phyloP scores from a whole-genome alignment of 805 yeast species.

The Metschnikowia bowlesiae region DNA sequence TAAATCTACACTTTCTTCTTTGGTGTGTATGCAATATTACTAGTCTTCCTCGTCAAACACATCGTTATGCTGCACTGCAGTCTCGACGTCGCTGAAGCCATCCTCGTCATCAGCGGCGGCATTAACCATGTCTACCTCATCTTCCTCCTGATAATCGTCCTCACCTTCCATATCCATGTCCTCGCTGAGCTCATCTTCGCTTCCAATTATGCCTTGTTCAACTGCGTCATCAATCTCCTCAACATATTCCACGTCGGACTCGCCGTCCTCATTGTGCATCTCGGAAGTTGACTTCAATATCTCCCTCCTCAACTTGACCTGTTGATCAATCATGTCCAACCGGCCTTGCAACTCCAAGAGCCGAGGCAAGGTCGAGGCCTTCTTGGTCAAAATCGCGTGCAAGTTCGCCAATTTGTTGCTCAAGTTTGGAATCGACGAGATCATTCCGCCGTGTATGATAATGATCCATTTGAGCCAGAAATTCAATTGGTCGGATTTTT shows the following conservation, averaged over 20 bases:
- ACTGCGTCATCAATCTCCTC: constrained; percentile 63
- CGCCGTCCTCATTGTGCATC: constrained; percentile 29
- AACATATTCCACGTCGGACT: constrained; percentile 60
- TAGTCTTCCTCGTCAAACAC: constrained; percentile 12
- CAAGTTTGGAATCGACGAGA: constrained; percentile 44
- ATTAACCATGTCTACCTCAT: constrained; percentile 1
- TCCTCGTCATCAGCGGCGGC: constrained; percentile 13
- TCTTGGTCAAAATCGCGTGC: constrained; percentile 45
- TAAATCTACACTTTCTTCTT: background rate
- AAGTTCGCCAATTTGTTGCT: constrained; percentile 39
- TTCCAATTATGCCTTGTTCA: constrained; percentile 15
- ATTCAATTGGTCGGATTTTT: constrained; percentile 46
- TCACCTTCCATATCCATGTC: constrained; percentile 9
- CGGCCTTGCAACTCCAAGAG: constrained; percentile 50
- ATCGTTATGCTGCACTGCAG: constrained; percentile 15
- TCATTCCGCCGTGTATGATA: constrained; percentile 50
- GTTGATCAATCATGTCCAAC: constrained; percentile 44
- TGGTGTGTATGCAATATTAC: constrained; percentile 1
- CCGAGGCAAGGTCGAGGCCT: constrained; percentile 46
- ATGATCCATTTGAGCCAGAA: constrained; percentile 56
- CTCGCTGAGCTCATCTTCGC: constrained; percentile 15
- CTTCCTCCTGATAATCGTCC: constrained; percentile 8
- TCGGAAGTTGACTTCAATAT: constrained; percentile 23
- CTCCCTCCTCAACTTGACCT: constrained; percentile 39
- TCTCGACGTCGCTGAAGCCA: constrained; percentile 18